Evolutionary conservation across 2,329 filamentous ascomycete genomes (phyloP).

Genomic region (Talaromyces sp.): DNA sequence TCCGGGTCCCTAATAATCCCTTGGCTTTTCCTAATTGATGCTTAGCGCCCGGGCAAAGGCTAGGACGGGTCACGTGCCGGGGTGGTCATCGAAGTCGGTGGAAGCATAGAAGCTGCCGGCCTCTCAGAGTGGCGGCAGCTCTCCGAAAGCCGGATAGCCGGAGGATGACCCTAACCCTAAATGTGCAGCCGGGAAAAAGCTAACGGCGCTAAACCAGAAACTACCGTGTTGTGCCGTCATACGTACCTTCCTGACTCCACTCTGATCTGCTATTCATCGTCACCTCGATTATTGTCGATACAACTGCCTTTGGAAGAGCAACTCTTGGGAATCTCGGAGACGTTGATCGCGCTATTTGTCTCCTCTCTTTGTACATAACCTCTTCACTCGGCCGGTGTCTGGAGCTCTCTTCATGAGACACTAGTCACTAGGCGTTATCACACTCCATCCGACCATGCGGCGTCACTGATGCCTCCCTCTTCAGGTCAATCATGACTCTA

Average conservation of each 20-base stretch:
- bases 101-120: constrained; percentile 26
- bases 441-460: constrained; percentile 33
- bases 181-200: constrained; percentile 3
- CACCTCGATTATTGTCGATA: not conserved
- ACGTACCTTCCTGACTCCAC: constrained; percentile 10
- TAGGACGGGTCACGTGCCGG: constrained; percentile 14
- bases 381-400: not conserved
- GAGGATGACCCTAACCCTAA: not conserved
- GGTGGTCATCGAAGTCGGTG: constrained; percentile 35
- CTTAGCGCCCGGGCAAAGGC: constrained; percentile 20
- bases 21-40: constrained; percentile 12
- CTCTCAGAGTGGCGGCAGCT: not conserved
- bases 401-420: not conserved
- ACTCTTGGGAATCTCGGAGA: not conserved
- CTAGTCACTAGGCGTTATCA: not conserved
- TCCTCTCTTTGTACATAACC: not conserved
- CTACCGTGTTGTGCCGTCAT: constrained; percentile 17
- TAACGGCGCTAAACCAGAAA: constrained; percentile 2
- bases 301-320: not conserved
- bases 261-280: not conserved
- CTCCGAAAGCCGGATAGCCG: constrained; percentile 1
- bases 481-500: constrained; percentile 41
- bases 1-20: constrained; percentile 18
- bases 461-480: constrained; percentile 27
- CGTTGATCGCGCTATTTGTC: not conserved